phyloP scores from a whole-genome alignment of 345 rosid genomes.

The Eucalyptus leucophloia region DNA sequence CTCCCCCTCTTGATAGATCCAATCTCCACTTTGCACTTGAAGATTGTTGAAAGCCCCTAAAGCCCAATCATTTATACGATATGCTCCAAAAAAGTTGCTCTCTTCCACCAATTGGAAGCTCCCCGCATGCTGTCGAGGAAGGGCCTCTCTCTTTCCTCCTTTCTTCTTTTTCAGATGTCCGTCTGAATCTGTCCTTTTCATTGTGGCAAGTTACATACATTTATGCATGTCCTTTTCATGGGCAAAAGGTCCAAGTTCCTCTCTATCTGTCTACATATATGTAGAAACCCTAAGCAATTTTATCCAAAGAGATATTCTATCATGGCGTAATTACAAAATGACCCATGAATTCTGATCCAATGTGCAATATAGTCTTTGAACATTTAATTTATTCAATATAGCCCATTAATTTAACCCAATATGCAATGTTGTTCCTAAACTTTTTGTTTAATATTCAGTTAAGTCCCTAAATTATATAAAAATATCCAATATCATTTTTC shows the following conservation, averaged over 20 bases:
- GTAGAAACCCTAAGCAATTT: neutral
- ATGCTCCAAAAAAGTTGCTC: neutral
- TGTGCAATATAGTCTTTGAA: no score
- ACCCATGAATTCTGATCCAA: accelerated
- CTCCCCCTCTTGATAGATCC: neutral
- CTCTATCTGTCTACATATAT: neutral
- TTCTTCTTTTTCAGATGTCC: neutral
- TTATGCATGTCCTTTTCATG: neutral
- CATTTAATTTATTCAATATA: no score
- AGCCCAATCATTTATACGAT: neutral
- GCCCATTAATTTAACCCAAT: no score
- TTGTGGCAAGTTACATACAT: neutral
- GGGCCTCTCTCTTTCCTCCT: neutral
- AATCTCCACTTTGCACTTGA: neutral
- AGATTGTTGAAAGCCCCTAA: neutral
- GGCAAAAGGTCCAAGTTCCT: neutral
- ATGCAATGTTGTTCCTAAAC: neutral
- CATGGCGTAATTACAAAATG: neutral
- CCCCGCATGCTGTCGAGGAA: neutral
- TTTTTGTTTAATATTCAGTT: accelerated
- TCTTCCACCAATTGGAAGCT: neutral
- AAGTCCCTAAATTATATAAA: no score
- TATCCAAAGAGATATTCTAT: neutral
- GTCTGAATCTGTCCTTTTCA: neutral
- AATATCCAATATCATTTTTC: neutral